Evolutionary conservation across 352 stramenopile genomes (phyloP), one percentile per base, ranked within the genome.

Genomic region (Phytophthora boehmeriae): DNA sequence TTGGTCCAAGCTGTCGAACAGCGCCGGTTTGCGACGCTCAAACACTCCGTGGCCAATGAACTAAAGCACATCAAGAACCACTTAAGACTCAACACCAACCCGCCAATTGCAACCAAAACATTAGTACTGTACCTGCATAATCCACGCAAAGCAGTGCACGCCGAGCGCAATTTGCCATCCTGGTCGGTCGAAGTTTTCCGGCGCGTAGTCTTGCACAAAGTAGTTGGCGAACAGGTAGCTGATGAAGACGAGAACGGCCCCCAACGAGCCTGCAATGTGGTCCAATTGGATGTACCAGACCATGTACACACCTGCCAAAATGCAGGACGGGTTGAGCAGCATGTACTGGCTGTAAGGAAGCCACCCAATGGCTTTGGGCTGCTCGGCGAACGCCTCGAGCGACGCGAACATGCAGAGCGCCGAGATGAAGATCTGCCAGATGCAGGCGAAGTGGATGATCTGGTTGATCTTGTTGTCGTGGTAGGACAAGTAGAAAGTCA

Each of bases 31-130:
- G 52, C 86, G 82, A 36, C 85, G 74, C 58, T 96, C 89, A 39
- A 90, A 95, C n/a, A 96, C 75, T 10, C 76, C 83, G 59, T 96
- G 89, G 30, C 86, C 89, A 54, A 94, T 86, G 57, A 97, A 93
- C 67, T 97, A 34, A n/a, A 54, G 34, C 23, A 53, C 3, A 8
- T 11, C 28, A 41, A n/a, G 14, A 23, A 38, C 23, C 38, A 51
- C 10, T 53, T 14, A 39, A 4, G 20, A 38, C 13, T 14, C 20
- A 38, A 30, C 6, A 38, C 11, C 23, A 36, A 50, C 3, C 20
- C 13, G 4, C 44, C 3, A n/a, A 38, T 30, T 49, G 5, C 19
- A 49, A 9, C 20, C 10, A 2, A 3, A 8, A 39, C 41, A 23
- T 5, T 9, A 30, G 25, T 30, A 30, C 6, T 30, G 25, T 30